Percentiles rank a stretch among this genome's conserved stretches.
These are phyloP conservation scores for Chimonanthus salicifolius DNA, from an alignment of 164 flowering plant genomes.

Conservation along the genomic window DNA sequence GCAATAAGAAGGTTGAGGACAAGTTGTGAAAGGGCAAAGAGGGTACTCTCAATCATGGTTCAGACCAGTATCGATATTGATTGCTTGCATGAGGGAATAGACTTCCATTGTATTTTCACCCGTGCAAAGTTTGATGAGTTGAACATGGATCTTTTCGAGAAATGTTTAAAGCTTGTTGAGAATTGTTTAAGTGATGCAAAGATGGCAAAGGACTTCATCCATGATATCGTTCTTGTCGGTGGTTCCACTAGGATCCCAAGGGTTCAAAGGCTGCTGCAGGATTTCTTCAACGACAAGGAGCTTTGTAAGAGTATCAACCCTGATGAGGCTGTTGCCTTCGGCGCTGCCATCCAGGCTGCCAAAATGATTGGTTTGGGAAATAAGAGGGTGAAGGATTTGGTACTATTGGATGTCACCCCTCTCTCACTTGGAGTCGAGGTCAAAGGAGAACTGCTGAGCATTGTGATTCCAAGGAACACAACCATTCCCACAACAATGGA, in stretches of 20 bases:
- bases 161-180: constrained; percentile 2
- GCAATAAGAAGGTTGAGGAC: background rate
- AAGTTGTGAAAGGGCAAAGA: background rate
- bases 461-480: constrained; percentile 7
- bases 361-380: background rate
- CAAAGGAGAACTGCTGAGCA: background rate
- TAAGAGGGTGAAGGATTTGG: background rate
- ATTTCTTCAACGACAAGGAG: constrained; percentile 6
- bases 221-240: constrained; percentile 4
- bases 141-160: constrained; percentile 3
- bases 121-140: constrained; percentile 1
- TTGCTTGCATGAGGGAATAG: constrained; percentile 1
- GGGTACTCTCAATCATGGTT: background rate
- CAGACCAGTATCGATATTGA: background rate
- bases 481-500: constrained; percentile 4
- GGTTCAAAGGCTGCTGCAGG: background rate
- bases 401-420: constrained; percentile 1
- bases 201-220: background rate
- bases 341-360: constrained; percentile 11
- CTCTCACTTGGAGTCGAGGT: background rate
- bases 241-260: constrained; percentile 6
- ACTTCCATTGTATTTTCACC: background rate
- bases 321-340: constrained; percentile 13
- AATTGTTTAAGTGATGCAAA: constrained; percentile 3
- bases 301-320: constrained; percentile 8